Conservation (phyloP, 129 eudicot species). For the Ambrosia artemisiifolia region DNA sequence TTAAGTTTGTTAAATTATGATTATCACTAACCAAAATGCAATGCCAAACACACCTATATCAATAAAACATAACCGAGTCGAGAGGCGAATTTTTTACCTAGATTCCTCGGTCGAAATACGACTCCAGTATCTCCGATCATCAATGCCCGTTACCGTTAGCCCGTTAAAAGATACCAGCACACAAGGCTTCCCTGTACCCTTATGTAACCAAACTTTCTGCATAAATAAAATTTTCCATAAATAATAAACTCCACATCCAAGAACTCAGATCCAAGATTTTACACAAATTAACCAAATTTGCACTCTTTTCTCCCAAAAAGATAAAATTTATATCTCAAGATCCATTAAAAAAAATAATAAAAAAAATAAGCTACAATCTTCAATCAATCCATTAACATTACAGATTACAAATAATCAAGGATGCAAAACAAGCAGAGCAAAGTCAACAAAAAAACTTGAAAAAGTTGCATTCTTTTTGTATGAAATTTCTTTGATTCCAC, state of each 20-base stretch:
- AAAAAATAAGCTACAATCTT: not conserved
- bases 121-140: slow-evolving; percentile 90
- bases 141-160: slow-evolving; percentile 71
- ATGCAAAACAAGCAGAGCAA: not conserved
- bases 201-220: slow-evolving; percentile 90
- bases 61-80: not conserved
- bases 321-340: not conserved
- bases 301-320: not conserved
- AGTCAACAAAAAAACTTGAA: not conserved
- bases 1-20: too few species aligned
- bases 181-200: slow-evolving; percentile 65
- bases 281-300: not conserved
- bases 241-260: slow-evolving; percentile 7
- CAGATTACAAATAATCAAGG: not conserved
- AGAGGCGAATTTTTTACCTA: slow-evolving; percentile 42
- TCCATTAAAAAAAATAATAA: not conserved
- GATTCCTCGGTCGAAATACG: slow-evolving; percentile 72
- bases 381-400: too few species aligned
- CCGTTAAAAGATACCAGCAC: slow-evolving; percentile 68
- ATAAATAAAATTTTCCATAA: slow-evolving; percentile 27
- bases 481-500: not conserved
- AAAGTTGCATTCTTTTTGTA: not conserved
- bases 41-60: not conserved
- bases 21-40: not conserved
- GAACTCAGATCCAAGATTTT: not conserved